Evolutionary conservation across 345 rosid genomes (phyloP), one percentile per base, ranked within the genome.

Genomic region (Murraya koenigii): DNA sequence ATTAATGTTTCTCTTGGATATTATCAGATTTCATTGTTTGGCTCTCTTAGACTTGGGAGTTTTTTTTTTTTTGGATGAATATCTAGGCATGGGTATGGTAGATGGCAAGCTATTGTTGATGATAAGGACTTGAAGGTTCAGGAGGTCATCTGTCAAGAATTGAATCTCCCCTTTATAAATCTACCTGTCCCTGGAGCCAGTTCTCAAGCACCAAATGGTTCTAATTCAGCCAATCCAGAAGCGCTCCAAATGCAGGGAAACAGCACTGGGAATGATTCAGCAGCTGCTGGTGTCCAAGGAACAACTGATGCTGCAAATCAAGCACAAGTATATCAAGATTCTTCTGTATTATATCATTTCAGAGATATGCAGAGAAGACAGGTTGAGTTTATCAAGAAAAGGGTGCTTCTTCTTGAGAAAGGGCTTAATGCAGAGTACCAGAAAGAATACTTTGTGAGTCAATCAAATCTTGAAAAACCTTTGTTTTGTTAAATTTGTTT

Each of bases 41-140:
- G 8, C 33, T 74, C 19, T 22, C n/a, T 22, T 74, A 26, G 62
- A 62, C 44, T 41, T 17, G 63, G 63, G 47, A 52, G 58, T 22
- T 30, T 22, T 66, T 72, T 32, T 66, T 33, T 35, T 9, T 28
- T 39, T 54, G 17, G 7, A 28, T 63, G 73, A 62, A 63, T 80
- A 75, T 68, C 69, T 69, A 97, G 99, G 92, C 99, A 97, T 84
- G 99, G 99, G 52, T 97, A 94, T 63, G 99, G 99, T 84, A 90
- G 98, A 85, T 94, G 99, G 99, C 99, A 94, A 88, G 97, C 98
- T 44, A 94, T 97, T 79, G 92, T 93, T 79, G 98, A 97, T 85
- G 98, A 97, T 84, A 94, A 88, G 85, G 99, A 89, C 78, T 80
- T 93, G 90, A 88, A 82, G 86, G 82, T 97, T 76, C 98, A 89